Conservation (phyloP, 306 rosid genomes). For the Mimosa bimucronata region DNA sequence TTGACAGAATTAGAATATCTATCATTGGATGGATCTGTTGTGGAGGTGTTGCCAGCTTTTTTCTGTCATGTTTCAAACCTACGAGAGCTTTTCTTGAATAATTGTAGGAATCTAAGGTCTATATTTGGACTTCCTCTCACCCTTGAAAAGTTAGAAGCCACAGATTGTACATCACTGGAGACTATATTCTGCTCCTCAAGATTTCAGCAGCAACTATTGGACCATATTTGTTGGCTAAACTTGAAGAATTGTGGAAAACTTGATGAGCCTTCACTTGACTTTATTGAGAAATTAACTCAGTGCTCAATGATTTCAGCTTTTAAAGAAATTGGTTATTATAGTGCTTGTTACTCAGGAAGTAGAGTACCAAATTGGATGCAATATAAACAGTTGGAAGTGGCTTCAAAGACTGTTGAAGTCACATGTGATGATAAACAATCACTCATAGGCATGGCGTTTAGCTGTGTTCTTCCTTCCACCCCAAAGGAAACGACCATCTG, state of each 20-base stretch:
- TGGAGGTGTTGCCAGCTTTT: too few species aligned
- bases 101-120: background rate
- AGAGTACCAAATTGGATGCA: conserved; percentile 7
- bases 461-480: background rate
- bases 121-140: background rate
- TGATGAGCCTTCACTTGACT: background rate
- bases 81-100: fast-evolving
- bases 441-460: conserved; percentile 30
- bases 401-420: conserved; percentile 7
- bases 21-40: too few species aligned
- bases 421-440: background rate
- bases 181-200: background rate
- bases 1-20: background rate
- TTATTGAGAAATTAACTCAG: background rate
- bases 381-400: background rate
- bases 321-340: background rate
- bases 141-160: background rate
- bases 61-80: background rate
- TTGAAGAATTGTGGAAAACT: background rate
- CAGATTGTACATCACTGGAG: background rate
- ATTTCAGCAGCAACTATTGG: background rate
- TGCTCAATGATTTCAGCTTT: background rate
- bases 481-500: too few species aligned
- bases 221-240: background rate
- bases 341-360: background rate